Conservation (phyloP, 2,329 filamentous ascomycete species). For the Sclerotinia nivalis region DNA sequence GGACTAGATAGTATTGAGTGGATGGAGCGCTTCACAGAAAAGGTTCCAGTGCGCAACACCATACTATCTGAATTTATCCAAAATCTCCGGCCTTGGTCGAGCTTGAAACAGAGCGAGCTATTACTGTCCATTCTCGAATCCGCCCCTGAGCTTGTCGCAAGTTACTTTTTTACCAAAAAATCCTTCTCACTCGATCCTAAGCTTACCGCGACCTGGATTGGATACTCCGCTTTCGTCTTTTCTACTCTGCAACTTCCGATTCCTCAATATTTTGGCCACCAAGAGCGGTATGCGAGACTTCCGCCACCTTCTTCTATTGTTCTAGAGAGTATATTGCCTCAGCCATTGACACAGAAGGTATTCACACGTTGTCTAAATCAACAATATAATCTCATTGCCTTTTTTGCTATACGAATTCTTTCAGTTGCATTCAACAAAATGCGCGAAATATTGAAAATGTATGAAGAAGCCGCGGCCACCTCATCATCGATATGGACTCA, state of each 20-base stretch:
- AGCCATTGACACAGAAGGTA: conserved; percentile 76
- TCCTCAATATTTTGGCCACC: conserved; percentile 70
- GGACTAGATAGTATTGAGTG: conserved; percentile 70
- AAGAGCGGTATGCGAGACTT: conserved; percentile 58
- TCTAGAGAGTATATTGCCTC: conserved; percentile 83
- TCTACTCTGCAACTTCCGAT: conserved; percentile 74
- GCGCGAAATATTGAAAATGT: conserved; percentile 46
- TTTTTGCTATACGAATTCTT: conserved; percentile 81
- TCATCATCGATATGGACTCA: conserved; percentile 62
- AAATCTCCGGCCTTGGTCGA: conserved; percentile 80
- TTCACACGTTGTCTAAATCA: conserved; percentile 77
- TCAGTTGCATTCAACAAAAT: conserved; percentile 80
- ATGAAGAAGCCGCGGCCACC: conserved; percentile 45
- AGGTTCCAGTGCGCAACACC: conserved; percentile 75
- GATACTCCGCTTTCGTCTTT: conserved; percentile 87
- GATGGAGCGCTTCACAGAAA: conserved; percentile 65
- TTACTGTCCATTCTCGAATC: conserved; percentile 75
- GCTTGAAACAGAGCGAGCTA: conserved; percentile 77
- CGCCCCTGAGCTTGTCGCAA: conserved; percentile 82
- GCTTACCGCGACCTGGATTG: conserved; percentile 89
- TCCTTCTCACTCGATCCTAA: conserved; percentile 89
- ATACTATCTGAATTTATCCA: conserved; percentile 77
- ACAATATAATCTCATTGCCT: conserved; percentile 76
- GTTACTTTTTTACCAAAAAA: conserved; percentile 80
- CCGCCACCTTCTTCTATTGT: conserved; percentile 79